Conservation (phyloP, 2,329 filamentous ascomycete genomes). For the Epichloe hybrida region DNA sequence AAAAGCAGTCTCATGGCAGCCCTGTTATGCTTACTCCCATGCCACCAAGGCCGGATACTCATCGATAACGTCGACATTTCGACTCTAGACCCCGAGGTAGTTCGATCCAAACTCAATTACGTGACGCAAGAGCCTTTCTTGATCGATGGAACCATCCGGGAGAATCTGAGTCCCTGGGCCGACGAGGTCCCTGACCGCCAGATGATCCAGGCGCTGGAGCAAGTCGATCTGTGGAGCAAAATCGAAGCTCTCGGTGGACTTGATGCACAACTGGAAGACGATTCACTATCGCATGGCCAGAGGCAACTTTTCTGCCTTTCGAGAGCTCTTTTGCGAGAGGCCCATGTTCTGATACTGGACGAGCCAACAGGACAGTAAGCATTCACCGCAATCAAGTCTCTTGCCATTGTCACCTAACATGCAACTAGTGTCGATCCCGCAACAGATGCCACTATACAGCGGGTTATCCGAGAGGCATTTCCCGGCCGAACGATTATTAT, state of each 20-base stretch:
- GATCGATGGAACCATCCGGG: too few relatives aligned
- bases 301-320: conserved; percentile 10
- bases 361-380: conserved; percentile 1
- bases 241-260: conserved; percentile 5
- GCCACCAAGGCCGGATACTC: too few relatives aligned
- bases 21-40: too few relatives aligned
- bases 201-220: conserved; percentile 4
- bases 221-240: conserved; percentile 7
- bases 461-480: not conserved
- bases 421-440: not conserved
- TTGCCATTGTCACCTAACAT: too few relatives aligned
- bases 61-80: too few relatives aligned
- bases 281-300: conserved; percentile 7
- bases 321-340: conserved; percentile 1
- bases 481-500: not conserved
- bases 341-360: not conserved
- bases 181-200: too few relatives aligned
- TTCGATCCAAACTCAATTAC: too few relatives aligned
- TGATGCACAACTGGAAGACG: conserved; percentile 1
- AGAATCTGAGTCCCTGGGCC: too few relatives aligned
- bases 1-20: too few relatives aligned
- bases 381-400: not conserved
- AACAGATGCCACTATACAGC: not conserved
- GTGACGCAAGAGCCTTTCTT: too few relatives aligned
- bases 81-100: too few relatives aligned